Percentiles rank a stretch among this genome's conserved stretches.
Conservation (phyloP, 805 yeast species). For the Kregervanrija delftensis region DNA sequence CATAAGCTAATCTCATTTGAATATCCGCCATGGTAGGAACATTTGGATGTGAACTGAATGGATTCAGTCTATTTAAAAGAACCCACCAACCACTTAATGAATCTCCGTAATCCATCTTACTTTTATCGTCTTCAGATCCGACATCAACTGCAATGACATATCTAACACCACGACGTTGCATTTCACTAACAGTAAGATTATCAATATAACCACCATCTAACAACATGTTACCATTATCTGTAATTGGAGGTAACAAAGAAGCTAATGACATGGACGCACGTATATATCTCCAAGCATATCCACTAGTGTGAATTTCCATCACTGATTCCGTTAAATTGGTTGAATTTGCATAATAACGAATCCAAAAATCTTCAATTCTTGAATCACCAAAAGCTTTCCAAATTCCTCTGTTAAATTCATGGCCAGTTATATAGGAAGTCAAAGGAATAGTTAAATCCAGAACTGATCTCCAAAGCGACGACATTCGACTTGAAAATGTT, state of each 20-base stretch:
- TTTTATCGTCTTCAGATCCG: conserved; percentile 88
- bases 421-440: conserved; percentile 93
- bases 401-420: conserved; percentile 94
- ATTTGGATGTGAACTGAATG: conserved; percentile 79
- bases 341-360: conserved; percentile 80
- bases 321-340: conserved; percentile 92
- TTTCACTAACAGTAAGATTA: conserved; percentile 85
- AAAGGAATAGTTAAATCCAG: conserved; percentile 88
- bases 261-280: conserved; percentile 97
- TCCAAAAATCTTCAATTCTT: conserved; percentile 95
- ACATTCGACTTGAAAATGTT: conserved; percentile 73
- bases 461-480: conserved; percentile 79
- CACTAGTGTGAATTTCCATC: conserved; percentile 89
- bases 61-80: conserved; percentile 77
- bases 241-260: conserved; percentile 82
- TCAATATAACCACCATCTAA: conserved; percentile 96
- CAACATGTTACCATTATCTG: conserved; percentile 86
- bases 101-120: conserved; percentile 89
- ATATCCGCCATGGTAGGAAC: conserved; percentile 94
- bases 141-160: conserved; percentile 91
- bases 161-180: conserved; percentile 84
- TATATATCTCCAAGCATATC: conserved; percentile 92
- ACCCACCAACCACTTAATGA: conserved; percentile 92
- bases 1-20: conserved; percentile 88
- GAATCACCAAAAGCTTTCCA: conserved; percentile 93